Base-by-base conservation (phyloP, 345 rosid species). In the Eucalyptus marginata region DNA sequence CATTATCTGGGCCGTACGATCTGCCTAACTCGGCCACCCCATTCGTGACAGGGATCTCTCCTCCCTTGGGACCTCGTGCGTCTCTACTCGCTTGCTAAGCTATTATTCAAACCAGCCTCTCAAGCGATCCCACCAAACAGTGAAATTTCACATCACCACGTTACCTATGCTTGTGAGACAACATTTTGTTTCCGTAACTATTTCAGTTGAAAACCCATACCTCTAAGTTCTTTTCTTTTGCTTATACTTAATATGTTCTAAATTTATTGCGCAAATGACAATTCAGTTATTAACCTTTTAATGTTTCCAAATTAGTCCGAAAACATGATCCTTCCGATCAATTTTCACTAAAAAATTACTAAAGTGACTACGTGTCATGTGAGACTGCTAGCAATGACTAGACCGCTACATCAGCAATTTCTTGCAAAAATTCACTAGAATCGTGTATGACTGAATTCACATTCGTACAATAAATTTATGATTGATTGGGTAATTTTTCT, bases 371-470 rank as follows among this genome's bases (percentile, higher is more conserved):
- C 1, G 1, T 18, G 2, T 5, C 13, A 68, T 18, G 22, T 17
- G 33, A 40, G 7, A 33, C 1, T 7, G 7, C 2, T 4, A 4
- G 1, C 2, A 0, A 64, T 64, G 4, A 15, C 1, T 33, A 6
- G 7, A 68, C 0, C 0, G 1, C 7, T 10, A 68, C 2, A 4
- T 68, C 0, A 36, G 3, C 0, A 10, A 33, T 33, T 68, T 68
- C 13, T 68, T 4, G 80, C 0, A 3, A 17, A 36, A 71, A 71
- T 36, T 36, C 1, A 17, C 0, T 3, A 0, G 0, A 36, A 71
- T 71, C 7, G 0, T 2, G 7, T 5, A 36, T 11, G 0, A 31
- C 1, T 36, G 1, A 33, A 36, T 36, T 16, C 2, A 9, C 0
- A 71, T 0, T 3, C 1, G 2, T 18, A 36, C 14, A 5, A 18